Conservation (phyloP, 345 rosid species). For the Barbarea vulgaris region DNA sequence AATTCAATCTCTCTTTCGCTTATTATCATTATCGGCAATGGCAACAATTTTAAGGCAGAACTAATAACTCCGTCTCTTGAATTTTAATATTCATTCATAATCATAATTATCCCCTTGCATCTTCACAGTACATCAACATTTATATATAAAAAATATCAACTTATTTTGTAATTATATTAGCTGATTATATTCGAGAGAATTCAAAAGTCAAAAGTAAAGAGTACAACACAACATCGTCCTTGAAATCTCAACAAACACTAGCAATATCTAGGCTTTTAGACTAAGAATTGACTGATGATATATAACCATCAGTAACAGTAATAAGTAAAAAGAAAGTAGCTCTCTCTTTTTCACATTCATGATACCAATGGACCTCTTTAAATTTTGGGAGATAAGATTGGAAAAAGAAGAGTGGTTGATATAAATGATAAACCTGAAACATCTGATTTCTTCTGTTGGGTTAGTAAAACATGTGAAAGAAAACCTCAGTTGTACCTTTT, state of each 20-base stretch:
- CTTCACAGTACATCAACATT: neutral
- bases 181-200: neutral
- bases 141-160: neutral
- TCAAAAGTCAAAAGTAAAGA: constrained; percentile 29
- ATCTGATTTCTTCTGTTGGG: constrained; percentile 36
- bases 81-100: neutral
- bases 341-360: neutral
- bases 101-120: neutral
- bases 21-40: neutral
- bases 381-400: constrained; percentile 28
- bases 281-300: constrained; percentile 22
- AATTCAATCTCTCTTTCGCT: constrained; percentile 23
- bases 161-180: neutral
- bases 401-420: constrained; percentile 29
- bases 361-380: constrained; percentile 24
- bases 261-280: neutral
- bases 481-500: constrained; percentile 33
- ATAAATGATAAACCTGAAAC: constrained; percentile 33
- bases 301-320: constrained; percentile 28
- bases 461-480: constrained; percentile 40
- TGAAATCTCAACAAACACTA: constrained; percentile 30
- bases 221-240: constrained; percentile 18
- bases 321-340: neutral
- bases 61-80: constrained; percentile 7
- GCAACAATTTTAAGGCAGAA: constrained; percentile 8